phyloP scores from a whole-genome alignment of 108 stramenopile species.

The Stephanodiscus minutulus region DNA sequence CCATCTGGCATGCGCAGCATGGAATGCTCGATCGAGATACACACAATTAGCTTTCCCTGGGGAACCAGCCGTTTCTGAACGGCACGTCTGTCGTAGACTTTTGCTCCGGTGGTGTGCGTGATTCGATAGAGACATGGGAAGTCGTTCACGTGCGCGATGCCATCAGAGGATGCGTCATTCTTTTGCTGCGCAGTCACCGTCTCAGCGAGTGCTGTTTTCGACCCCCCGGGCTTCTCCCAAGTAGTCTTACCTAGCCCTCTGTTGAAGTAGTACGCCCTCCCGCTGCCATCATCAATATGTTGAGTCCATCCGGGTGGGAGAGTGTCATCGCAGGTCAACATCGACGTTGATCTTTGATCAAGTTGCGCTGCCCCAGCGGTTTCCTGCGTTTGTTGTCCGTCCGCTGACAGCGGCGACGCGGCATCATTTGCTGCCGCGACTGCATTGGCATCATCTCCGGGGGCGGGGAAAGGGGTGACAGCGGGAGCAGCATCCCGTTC shows the following conservation, averaged over 20 bases:
- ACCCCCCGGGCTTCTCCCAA: constrained; percentile 18
- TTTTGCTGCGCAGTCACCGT: neutral
- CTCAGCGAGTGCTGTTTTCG: neutral
- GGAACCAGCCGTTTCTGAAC: constrained; percentile 24
- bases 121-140: constrained; percentile 46
- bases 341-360: constrained; percentile 3
- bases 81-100: constrained; percentile 11
- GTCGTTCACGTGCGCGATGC: neutral
- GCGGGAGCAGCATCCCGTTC: neutral
- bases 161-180: neutral
- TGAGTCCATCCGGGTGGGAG: constrained; percentile 11
- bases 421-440: neutral
- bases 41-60: constrained; percentile 32
- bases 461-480: neutral
- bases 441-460: constrained; percentile 1
- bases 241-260: constrained; percentile 11
- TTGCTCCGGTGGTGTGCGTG: constrained; percentile 21
- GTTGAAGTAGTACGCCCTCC: constrained; percentile 26
- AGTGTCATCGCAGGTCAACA: neutral
- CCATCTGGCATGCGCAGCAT: constrained; percentile 44
- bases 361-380: neutral
- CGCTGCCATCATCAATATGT: constrained; percentile 7
- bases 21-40: constrained; percentile 25
- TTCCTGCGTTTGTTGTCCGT: neutral
- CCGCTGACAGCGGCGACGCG: neutral